Base-by-base conservation (phyloP, 2,329 filamentous ascomycete species). In the Aschersonia sp. region DNA sequence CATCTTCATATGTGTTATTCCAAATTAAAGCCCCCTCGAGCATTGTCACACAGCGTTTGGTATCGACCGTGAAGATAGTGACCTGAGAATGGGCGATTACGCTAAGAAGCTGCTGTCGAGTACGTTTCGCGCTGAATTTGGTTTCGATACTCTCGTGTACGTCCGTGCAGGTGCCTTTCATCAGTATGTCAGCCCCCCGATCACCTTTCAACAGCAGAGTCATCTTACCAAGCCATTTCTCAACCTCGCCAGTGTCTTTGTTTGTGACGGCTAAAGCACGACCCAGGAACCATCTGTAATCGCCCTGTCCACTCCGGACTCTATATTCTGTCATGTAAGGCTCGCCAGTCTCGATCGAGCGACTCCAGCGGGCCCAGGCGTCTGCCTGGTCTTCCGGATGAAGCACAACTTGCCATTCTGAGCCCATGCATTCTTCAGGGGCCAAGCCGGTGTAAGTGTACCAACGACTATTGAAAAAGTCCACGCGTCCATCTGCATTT, bases 381-480 rank as follows among this genome's bases (percentile, higher is more conserved):
- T 72, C 67, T 0, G 65, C 54, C 61, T 83, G 68, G 52, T 89
- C 84, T 31, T 88, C 84, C 0, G 76, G 75, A 54, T 88, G 84
- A 52, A 87, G 83, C 0, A 78, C 72, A 4, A 70, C 64, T 55
- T 69, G 66, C 81, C 83, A 87, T 2, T 73, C 74, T 32, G 68
- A 57, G 0, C 83, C 83, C 2, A 83, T 54, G 30, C 78, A 84
- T 8, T 80, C 67, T 43, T 83, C 76, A 8, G 71, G 68, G 0
- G 71, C 72, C 30, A 87, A 62, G 0, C 85, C 83, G 0, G 85
- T 89, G 55, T 85, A 89, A n/a, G 77, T 74, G 56, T 85, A 86
- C 83, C 84, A 90, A n/a, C 81, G 69, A 44, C 77, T 75, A 49
- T 83, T 85, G 61, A 82, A 89, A 63, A 86, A 89, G 55, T 89